phyloP scores from a whole-genome alignment of 1,284 basidiomycete genomes.

The Leccinum discolor region DNA sequence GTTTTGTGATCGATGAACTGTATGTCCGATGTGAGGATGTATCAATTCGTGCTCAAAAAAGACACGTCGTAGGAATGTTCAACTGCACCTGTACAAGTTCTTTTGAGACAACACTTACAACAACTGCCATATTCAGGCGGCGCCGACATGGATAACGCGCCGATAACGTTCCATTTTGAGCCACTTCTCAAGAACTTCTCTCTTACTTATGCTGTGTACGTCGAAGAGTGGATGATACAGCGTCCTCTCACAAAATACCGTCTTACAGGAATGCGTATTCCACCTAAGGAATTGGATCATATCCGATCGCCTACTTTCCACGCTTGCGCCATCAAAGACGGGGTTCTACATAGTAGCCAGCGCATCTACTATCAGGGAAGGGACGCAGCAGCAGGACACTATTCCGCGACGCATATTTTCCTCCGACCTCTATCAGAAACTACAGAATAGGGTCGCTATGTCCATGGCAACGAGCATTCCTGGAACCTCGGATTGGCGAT shows the following conservation, averaged over 20 bases:
- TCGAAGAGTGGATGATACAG: neutral
- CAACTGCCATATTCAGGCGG: neutral
- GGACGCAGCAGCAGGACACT: neutral
- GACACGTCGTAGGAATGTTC: neutral
- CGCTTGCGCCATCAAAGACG: neutral
- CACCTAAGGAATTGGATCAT: neutral
- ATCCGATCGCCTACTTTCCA: neutral
- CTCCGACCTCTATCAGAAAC: neutral
- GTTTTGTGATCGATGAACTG: neutral
- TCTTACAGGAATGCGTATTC: neutral
- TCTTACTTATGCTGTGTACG: neutral
- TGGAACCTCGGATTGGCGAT: slow-evolving; percentile 16
- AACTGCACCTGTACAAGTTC: neutral
- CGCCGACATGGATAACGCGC: neutral
- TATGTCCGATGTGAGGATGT: neutral
- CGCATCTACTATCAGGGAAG: neutral
- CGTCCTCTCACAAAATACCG: neutral
- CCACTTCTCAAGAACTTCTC: neutral
- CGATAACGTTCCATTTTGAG: neutral
- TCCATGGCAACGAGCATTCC: neutral
- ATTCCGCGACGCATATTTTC: neutral
- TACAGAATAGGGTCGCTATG: neutral
- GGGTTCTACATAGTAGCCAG: neutral
- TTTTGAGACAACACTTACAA: too few species aligned
- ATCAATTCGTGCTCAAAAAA: neutral